phyloP scores from a whole-genome alignment of 1,284 basidiomycete species.

The Ganoderma resinaceum region DNA sequence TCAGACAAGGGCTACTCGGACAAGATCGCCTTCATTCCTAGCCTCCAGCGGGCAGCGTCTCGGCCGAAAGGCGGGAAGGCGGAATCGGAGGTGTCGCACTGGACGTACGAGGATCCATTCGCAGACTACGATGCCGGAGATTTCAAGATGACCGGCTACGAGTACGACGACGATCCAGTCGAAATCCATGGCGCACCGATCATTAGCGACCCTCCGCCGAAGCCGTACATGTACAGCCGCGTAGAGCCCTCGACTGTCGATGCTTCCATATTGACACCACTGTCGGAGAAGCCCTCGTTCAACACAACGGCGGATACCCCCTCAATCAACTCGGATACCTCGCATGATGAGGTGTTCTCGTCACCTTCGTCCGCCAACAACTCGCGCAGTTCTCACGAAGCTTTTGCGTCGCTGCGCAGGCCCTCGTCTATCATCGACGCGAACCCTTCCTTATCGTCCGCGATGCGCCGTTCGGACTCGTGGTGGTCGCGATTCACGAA shows the following conservation, averaged over 20 bases:
- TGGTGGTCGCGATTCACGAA: constrained; percentile 57
- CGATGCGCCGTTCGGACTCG: constrained; percentile 48
- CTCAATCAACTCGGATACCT: constrained; percentile 32
- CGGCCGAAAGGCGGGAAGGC: constrained; percentile 47
- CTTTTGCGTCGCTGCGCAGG: constrained; percentile 36
- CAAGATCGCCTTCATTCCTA: constrained; percentile 44
- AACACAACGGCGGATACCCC: constrained; percentile 32
- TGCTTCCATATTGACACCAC: constrained; percentile 39
- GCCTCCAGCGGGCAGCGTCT: constrained; percentile 28
- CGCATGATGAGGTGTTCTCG: constrained; percentile 19
- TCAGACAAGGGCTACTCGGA: constrained; percentile 44
- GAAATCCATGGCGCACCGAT: constrained; percentile 29
- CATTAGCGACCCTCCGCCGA: constrained; percentile 39
- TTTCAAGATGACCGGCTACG: constrained; percentile 36
- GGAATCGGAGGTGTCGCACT: constrained; percentile 43
- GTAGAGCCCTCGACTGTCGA: constrained; percentile 37
- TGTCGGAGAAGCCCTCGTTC: constrained; percentile 39
- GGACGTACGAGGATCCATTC: constrained; percentile 61
- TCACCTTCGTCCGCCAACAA: constrained; percentile 23
- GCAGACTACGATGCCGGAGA: constrained; percentile 53
- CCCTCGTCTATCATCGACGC: constrained; percentile 51
- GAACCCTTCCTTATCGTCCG: constrained; percentile 39
- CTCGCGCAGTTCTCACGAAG: constrained; percentile 39
- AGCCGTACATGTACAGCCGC: constrained; percentile 36
- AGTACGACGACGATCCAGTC: constrained; percentile 37